A percentile compares a stretch with the other conserved stretches of the same genome.
Evolutionary conservation across 2,329 filamentous ascomycete species (phyloP).

Genomic region (Diaporthe amygdali): DNA sequence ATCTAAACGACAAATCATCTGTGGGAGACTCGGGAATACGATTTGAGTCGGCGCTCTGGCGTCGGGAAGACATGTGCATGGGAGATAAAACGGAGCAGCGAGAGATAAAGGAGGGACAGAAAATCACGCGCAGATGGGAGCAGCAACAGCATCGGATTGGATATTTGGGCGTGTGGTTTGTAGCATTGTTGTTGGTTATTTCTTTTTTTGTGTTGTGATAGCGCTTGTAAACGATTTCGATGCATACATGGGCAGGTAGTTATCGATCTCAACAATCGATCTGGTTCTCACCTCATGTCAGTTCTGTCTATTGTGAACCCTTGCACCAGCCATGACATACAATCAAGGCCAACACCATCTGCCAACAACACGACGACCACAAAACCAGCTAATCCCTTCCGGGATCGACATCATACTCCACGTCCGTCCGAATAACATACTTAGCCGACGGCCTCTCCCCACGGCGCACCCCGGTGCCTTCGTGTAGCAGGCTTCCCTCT

Average conservation of each 20-base stretch:
- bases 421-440: slow-evolving; percentile 74
- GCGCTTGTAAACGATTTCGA: neutral
- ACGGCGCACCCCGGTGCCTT: slow-evolving; percentile 72
- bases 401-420: slow-evolving; percentile 68
- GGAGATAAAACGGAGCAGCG: neutral
- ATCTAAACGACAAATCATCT: neutral
- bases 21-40: neutral
- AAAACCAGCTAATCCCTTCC: slow-evolving; percentile 5
- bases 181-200: neutral
- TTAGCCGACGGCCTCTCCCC: slow-evolving; percentile 51
- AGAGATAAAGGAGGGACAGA: neutral
- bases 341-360: neutral
- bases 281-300: neutral
- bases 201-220: neutral
- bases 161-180: neutral
- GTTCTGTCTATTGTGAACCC: too few species aligned
- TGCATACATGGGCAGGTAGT: neutral
- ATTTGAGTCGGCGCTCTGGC: neutral
- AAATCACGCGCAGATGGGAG: neutral
- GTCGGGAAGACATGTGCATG: neutral
- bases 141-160: neutral
- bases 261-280: neutral
- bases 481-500: slow-evolving; percentile 68
- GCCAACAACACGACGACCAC: neutral
- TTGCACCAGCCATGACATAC: neutral